Evolutionary conservation across 1,284 basidiomycete species (phyloP), one percentile per base, ranked within the genome.

Genomic region (Lignosus rhinocerotis): DNA sequence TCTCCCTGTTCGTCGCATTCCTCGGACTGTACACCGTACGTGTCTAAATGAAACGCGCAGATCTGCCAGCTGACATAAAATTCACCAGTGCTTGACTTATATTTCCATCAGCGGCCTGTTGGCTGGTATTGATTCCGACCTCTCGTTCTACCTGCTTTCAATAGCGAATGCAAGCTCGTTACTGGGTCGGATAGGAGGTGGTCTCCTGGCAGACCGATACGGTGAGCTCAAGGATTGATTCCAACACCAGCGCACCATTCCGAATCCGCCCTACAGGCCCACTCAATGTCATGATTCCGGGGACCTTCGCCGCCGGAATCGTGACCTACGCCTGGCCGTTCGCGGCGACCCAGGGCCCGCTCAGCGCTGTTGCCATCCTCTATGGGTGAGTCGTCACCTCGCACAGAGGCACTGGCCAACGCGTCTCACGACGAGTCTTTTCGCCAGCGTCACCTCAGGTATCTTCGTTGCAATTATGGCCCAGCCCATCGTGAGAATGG

Each of bases 281-380:
- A 0, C 69, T 84, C 49, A 87, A 84, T 60, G 72, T 83, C 32
- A 80, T 86, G 70, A 79, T 80, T 21, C 84, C 83, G 0, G 77
- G 80, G 31, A 83, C 80, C 0, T 61, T 75, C 4, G 45, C 77
- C 9, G 77, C 83, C 1, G 84, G 75, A 0, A 67, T 84, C 25
- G 63, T 85, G 21, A 85, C 84, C 1, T 82, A 78, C 60, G 76
- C 76, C 0, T 87, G 85, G 85, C 85, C 85, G 8, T 82, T 80
- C 62, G 78, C 80, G 0, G 67, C 64, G 38, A 75, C 71, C 7
- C 65, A 76, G 42, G 72, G 68, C 0, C 71, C 77, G 3, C 71
- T 82, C n/a, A 75, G 81, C 11, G 72, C 70, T 6, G 69, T 87
- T 25, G 77, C 80, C 6, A 60, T 85, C 8, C 51, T 84, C 16